Evolutionary conservation across 169 alveolate genomes (phyloP), one percentile per base, ranked within the genome.

Genomic region (Eimeria praecox): DNA sequence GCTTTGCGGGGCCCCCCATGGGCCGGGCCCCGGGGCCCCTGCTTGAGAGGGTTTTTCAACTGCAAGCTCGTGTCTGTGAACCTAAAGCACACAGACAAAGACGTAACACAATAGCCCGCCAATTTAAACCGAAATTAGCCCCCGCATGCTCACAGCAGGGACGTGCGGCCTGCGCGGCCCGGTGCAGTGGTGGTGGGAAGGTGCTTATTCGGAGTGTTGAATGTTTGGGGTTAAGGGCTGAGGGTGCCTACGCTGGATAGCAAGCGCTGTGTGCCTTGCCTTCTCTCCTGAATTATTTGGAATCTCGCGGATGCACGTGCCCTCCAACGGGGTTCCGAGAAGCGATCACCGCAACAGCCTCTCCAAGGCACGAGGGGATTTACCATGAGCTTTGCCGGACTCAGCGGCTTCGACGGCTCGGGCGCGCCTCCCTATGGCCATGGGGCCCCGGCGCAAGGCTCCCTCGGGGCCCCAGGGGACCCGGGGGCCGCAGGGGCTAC

Each of bases 381-480:
- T 27, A 49, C 16, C 89, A 80, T 80, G 89, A 80, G 89, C 66
- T 80, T 80, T 42, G 89, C 66, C 44, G 89, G 89, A 10, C 89
- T 80, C 40, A 46, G 89, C 42, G 89, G 69, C 42, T 80, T 80
- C 89, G 89, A 46, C 62, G 89, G 59, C 20, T 52, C 56, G 10
- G 62, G 89, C 22, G 66, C 40, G 9, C 46, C 66, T 24, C 89
- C 89, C 10, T 80, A 80, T 80, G 89, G 69, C 38, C 89, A 80
- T 20, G 89, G 89, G 27, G 69, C 89, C 62, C 89, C 89, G 44
- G 89, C 56, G 0, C 89, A 80, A 33, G 89, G 89, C 54, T 42
- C 89, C 64, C 35, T 52, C 6, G 89, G 40, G 27, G 69, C 64
- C 33, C 14, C 89, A n/a, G 89, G 89, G 40, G 89, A 42, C 46